Percentiles rank a stretch among this genome's conserved stretches.
phyloP scores from a whole-genome alignment of 176 grass and related monocot species.

The Musa beccarii region DNA sequence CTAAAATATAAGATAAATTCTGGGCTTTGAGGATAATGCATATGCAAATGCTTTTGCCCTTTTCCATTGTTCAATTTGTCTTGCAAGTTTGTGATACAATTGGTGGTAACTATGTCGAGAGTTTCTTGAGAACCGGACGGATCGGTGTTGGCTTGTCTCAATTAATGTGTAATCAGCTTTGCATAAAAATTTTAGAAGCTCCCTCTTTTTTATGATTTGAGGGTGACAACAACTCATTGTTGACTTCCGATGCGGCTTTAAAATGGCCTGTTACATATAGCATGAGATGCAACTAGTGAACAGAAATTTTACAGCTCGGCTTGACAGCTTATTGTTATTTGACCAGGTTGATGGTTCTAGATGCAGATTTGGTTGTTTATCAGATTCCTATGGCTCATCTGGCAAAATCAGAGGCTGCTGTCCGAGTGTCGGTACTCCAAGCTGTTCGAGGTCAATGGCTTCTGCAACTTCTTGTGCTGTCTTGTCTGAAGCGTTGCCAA shows the following conservation, averaged over 20 bases:
- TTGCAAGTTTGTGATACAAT: not conserved
- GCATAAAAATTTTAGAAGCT: too few relatives aligned
- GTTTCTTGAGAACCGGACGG: too few relatives aligned
- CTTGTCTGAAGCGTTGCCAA: constrained; percentile 21
- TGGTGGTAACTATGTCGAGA: too few relatives aligned
- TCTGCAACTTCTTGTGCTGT: constrained; percentile 36
- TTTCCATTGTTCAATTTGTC: not conserved
- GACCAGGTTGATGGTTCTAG: constrained; percentile 4
- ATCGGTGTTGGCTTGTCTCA: too few relatives aligned
- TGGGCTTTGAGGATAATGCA: too few relatives aligned
- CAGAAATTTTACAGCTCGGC: not conserved
- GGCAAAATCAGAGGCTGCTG: not conserved
- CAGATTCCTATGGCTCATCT: not conserved
- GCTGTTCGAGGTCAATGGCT: constrained; percentile 24
- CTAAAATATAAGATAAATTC: too few relatives aligned
- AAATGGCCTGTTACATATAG: not conserved
- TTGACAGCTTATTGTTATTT: not conserved
- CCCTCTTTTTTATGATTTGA: too few relatives aligned
- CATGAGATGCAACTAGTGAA: not conserved
- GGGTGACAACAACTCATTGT: too few relatives aligned
- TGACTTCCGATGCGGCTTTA: too few relatives aligned
- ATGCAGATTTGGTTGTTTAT: not conserved
- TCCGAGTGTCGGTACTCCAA: not conserved
- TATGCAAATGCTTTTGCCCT: too few relatives aligned
- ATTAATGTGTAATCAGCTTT: too few relatives aligned